Conservation (phyloP, 2,329 filamentous ascomycete genomes). For the Talaromyces sp. region DNA sequence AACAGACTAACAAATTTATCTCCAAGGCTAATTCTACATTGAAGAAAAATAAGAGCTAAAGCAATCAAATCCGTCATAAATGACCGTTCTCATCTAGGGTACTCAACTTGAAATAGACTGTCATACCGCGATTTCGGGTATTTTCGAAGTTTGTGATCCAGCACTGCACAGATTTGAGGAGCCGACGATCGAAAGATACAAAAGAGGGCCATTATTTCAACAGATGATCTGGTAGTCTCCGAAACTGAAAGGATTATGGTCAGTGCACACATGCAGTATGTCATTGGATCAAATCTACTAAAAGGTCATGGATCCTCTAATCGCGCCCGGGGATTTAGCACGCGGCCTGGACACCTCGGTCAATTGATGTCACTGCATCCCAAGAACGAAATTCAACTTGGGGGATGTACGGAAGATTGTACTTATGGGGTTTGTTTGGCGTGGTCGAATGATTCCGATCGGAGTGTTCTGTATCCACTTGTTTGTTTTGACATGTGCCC, state of each 20-base stretch:
- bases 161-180: constrained; percentile 22
- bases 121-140: constrained; percentile 30
- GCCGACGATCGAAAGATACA: constrained; percentile 37
- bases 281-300: constrained; percentile 31
- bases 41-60: no score
- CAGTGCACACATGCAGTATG: constrained; percentile 24
- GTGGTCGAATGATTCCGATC: constrained; percentile 14
- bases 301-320: constrained; percentile 35
- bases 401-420: constrained; percentile 27
- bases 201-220: constrained; percentile 34
- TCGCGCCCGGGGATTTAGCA: constrained; percentile 40
- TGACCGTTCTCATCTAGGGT: constrained; percentile 43
- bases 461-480: background rate
- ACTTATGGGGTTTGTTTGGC: constrained; percentile 27
- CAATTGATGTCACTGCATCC: constrained; percentile 26
- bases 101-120: constrained; percentile 42
- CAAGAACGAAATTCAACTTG: constrained; percentile 24
- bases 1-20: no score
- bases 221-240: constrained; percentile 35
- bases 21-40: no score
- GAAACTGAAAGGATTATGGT: constrained; percentile 25
- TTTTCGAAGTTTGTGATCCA: constrained; percentile 33
- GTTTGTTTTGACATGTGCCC: background rate
- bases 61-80: no score
- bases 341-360: constrained; percentile 33